Conservation (phyloP, 1,139 yeast species). For the Yamadazyma siamensis region DNA sequence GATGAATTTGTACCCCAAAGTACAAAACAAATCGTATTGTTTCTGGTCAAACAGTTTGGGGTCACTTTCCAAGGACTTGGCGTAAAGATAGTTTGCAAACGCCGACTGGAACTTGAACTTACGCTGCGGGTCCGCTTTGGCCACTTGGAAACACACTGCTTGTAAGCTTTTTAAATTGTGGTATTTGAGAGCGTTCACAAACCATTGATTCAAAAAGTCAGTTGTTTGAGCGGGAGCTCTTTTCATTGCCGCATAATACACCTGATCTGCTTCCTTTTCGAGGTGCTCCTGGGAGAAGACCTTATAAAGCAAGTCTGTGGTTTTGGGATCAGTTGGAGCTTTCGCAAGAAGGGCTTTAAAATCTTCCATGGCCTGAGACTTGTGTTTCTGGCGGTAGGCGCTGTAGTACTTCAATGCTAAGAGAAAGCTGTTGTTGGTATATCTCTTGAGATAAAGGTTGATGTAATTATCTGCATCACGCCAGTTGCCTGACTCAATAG, state of each 20-base stretch:
- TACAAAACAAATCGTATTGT: constrained; percentile 40
- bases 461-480: constrained; percentile 51
- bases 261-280: constrained; percentile 32
- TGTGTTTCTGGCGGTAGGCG: constrained; percentile 40
- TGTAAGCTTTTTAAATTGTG: constrained; percentile 39
- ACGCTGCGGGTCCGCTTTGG: constrained; percentile 28
- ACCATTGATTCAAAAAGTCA: constrained; percentile 47
- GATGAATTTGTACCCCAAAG: constrained; percentile 53
- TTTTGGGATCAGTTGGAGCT: constrained; percentile 53
- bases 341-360: constrained; percentile 40
- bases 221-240: constrained; percentile 42
- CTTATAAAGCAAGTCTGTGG: constrained; percentile 45
- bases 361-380: constrained; percentile 39
- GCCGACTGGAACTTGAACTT: constrained; percentile 48
- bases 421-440: constrained; percentile 55
- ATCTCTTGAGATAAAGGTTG: constrained; percentile 46
- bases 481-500: constrained; percentile 55
- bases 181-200: constrained; percentile 32
- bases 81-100: constrained; percentile 32
- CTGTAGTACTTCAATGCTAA: constrained; percentile 49
- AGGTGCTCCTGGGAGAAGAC: constrained; percentile 35
- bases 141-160: constrained; percentile 42
- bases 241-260: constrained; percentile 56
- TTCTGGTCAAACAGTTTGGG: too few relatives aligned
- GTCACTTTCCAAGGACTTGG: constrained; percentile 20